Base-by-base conservation (phyloP, 2,329 filamentous ascomycete species). In the Stagonosporopsis cucurbitacearum region DNA sequence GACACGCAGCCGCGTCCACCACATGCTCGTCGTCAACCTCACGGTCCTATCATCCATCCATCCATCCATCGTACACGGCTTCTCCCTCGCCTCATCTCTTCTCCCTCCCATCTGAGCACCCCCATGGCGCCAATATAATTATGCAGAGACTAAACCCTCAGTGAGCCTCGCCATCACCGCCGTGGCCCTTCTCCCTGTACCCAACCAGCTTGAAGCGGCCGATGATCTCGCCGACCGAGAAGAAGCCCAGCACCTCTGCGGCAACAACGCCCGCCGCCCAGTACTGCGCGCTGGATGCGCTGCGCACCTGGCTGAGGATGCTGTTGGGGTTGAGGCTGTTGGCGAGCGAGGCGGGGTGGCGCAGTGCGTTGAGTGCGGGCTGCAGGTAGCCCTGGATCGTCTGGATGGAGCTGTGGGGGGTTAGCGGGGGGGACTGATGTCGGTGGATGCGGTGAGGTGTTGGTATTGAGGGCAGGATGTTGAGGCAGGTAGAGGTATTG, bases 151-250 rank as follows among this genome's bases (percentile, higher is more conserved):
- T 6, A 6, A n/a, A n/a, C 4, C n/a, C 37, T 26, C 26, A 50
- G 50, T 67, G 68, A 17, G 60, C 64, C 53, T 65, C 47, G 53
- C 46, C 30, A 22, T 55, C 52, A n/a, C 46, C 51, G 9, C 52
- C 53, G 42, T 56, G 53, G 23, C 36, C 67, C 64, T 68, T 74
- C 36, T 68, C 63, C 67, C 79, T 71, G 85, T 99, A 99, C 64
- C 95, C 95, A 69, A 99, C 84, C 68, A 99, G 78, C 89, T 99
- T 98, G 82, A 95, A 87, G 73, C 93, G 86, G 71, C 95, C 95
- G 71, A 99, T 88, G 78, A 99, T 98, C 85, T 98, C 93, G 64
- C 95, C 95, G 51, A 98, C 86, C 59, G 93, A 96, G 85, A 98
- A 99, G 86, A 99, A 99, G 59, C 95, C 95, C 66, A 99, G 80